Evolutionary conservation across 495 filamentous ascomycete genomes (phyloP), one percentile per base, ranked within the genome.

Genomic region (Chaetomium tenue): DNA sequence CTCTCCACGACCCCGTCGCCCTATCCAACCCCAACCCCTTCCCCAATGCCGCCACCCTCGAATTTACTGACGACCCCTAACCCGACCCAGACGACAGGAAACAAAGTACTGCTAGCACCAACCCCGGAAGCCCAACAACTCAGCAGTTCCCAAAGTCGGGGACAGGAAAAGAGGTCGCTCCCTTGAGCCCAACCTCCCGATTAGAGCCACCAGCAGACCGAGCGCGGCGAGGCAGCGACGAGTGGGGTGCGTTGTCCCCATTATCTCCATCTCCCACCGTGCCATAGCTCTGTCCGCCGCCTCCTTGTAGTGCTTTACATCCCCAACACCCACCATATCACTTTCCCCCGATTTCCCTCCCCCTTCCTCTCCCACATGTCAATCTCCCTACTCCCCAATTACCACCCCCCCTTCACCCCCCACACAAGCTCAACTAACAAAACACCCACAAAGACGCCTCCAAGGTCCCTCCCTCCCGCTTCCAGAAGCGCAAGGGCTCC

Each of bases 401-500:
- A n/a, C n/a, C n/a, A n/a, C n/a, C 20, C 46, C 18, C 20, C n/a
- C n/a, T 9, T 48, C 20, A 23, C 55, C 39, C 37, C 16, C n/a
- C 33, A 37, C 28, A 48, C 25, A 33, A 30, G 15, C 13, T 23
- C 4, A 54, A 30, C 28, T 23, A 9, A 23, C n/a, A 20, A 12
- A 2, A 28, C 44, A n/a, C 2, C 18, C 18, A 11, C 15, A 1
- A 42, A 84, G 82, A 87, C 70, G 84, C 84, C 26, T 78, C 81
- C 66, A 87, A 87, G 73, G 84, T 85, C 4, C 82, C 82, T 5
- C 85, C 85, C 26, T 81, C 77, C 58, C 82, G 82, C 42, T 88
- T 88, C 78, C 85, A 87, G 69, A 84, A 85, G 76, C 79, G 82
- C 71, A 82, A 87, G 74, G 85, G 85, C 58, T 84, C 82, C 71